A percentile compares a stretch with the other conserved stretches of the same genome.
These are phyloP conservation scores for Nakazawaea peltata DNA, from an alignment of 805 yeast genomes.

Conservation along the genomic window DNA sequence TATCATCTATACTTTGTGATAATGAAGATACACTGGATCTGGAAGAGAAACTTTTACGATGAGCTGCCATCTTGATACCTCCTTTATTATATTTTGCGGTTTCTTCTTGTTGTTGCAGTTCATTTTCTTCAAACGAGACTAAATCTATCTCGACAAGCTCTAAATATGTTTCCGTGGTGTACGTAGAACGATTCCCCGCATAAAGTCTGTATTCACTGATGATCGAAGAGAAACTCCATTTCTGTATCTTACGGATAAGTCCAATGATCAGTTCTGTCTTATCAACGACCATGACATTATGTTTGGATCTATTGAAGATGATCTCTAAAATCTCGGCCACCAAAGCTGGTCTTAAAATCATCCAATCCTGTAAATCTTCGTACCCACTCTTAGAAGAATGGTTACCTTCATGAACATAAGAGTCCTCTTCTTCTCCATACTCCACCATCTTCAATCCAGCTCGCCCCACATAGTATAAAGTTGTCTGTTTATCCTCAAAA, in stretches of 20 bases:
- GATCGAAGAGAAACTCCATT: constrained; percentile 83
- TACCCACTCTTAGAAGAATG: neutral
- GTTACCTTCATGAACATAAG: constrained; percentile 1
- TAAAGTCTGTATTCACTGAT: constrained; percentile 78
- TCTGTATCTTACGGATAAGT: constrained; percentile 69
- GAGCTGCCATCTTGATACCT: constrained; percentile 7
- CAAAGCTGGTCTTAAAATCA: constrained; percentile 62
- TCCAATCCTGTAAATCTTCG: constrained; percentile 44
- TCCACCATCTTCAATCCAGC: constrained; percentile 30
- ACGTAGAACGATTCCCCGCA: constrained; percentile 65
- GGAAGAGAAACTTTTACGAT: constrained; percentile 5
- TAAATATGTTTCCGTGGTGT: constrained; percentile 73
- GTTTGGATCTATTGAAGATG: constrained; percentile 52
- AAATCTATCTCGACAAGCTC: constrained; percentile 61
- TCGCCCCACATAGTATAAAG: constrained; percentile 39
- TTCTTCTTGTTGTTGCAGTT: constrained; percentile 12
- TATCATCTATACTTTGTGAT: constrained; percentile 4
- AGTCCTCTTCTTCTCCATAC: constrained; percentile 7
- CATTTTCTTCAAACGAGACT: constrained; percentile 27
- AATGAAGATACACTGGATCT: constrained; percentile 3
- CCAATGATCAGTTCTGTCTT: constrained; percentile 77
- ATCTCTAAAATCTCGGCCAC: constrained; percentile 60
- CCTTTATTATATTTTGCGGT: constrained; percentile 6
- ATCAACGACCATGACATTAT: constrained; percentile 72
- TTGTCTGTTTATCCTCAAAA: constrained; percentile 47